Conservation (phyloP, 1,139 yeast species). For the Blastobotrys apis region DNA sequence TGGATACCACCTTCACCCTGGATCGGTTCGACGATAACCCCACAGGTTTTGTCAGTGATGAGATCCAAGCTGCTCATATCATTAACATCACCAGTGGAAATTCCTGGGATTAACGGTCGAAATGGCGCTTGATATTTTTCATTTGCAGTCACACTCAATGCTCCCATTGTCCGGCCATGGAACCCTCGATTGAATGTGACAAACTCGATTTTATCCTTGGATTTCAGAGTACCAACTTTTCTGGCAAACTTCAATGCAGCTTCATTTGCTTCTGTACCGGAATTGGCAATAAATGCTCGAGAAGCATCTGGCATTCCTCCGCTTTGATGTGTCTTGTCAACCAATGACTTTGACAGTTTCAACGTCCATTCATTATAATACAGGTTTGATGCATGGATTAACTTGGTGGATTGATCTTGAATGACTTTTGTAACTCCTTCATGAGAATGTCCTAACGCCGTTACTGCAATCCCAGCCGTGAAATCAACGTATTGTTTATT, state of each 20-base stretch:
- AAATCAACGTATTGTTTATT: constrained; percentile 78
- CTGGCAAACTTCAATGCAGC: constrained; percentile 96
- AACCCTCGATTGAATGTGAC: constrained; percentile 84
- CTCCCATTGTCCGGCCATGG: constrained; percentile 95
- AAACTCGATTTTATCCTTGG: constrained; percentile 58
- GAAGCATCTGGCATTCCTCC: constrained; percentile 82
- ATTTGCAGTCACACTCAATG: constrained; percentile 86
- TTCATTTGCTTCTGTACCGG: constrained; percentile 97
- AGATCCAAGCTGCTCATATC: constrained; percentile 58
- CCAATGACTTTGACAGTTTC: constrained; percentile 65
- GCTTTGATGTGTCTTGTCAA: constrained; percentile 58
- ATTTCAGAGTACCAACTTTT: constrained; percentile 56
- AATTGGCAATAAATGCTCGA: constrained; percentile 81
- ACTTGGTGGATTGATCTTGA: constrained; percentile 62
- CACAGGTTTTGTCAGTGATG: constrained; percentile 75
- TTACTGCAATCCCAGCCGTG: constrained; percentile 94
- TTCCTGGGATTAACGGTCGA: constrained; percentile 84
- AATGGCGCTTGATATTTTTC: constrained; percentile 90
- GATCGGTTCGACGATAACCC: constrained; percentile 90
- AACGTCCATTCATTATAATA: constrained; percentile 84
- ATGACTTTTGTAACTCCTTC: constrained; percentile 67
- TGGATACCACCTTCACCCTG: constrained; percentile 98
- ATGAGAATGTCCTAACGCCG: constrained; percentile 86
- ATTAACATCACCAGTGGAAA: constrained; percentile 56
- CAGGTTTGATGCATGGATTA: constrained; percentile 81